Conservation (phyloP, 768 basidiomycete genomes). For the Paxillus involutus region DNA sequence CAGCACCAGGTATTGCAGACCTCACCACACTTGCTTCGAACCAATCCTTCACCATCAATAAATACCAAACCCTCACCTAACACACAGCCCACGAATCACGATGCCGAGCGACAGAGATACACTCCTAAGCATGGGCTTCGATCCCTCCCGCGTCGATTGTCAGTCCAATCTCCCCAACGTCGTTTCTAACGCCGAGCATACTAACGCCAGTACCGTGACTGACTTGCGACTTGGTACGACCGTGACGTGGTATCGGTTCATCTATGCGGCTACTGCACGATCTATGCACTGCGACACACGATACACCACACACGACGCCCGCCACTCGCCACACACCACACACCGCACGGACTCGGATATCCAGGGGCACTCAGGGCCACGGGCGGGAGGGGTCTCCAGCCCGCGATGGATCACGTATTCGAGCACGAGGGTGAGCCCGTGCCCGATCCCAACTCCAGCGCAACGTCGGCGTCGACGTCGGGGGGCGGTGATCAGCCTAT, state of each 20-base stretch:
- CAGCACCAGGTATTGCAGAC: no score
- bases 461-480: conserved; percentile 23
- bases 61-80: background rate
- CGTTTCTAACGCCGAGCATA: background rate
- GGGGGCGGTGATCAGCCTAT: conserved; percentile 31
- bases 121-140: conserved; percentile 86
- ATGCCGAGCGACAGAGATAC: conserved; percentile 68
- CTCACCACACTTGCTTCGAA: background rate
- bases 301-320: no score
- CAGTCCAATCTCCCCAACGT: conserved; percentile 27
- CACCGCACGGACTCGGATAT: no score
- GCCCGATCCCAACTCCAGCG: conserved; percentile 47
- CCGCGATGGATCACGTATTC: conserved; percentile 87
- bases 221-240: no score
- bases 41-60: background rate
- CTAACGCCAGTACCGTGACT: background rate
- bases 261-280: no score
- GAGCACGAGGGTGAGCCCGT: conserved; percentile 77
- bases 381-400: conserved; percentile 79
- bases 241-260: no score
- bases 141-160: conserved; percentile 84
- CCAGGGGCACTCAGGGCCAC: conserved; percentile 90
- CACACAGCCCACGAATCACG: no score
- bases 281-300: no score
- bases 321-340: no score